Percentiles rank a stretch among this genome's conserved stretches.
Evolutionary conservation across 2,329 filamentous ascomycete genomes (phyloP).

Genomic region (Fusarium heterosporum): DNA sequence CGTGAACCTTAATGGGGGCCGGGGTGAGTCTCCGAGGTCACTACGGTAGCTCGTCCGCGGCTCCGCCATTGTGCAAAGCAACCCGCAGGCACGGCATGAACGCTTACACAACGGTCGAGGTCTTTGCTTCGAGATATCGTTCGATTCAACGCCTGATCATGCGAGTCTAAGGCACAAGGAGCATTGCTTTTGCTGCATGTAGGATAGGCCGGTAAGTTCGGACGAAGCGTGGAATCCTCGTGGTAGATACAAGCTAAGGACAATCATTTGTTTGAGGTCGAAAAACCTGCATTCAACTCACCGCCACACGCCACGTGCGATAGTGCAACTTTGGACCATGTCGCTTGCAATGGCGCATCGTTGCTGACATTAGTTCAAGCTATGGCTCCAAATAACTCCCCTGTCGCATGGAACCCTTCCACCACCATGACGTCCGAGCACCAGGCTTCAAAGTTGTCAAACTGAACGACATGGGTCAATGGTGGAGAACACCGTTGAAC

Average conservation of each 20-base stretch:
- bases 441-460: slow-evolving; percentile 19
- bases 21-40: slow-evolving; percentile 13
- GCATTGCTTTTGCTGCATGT: slow-evolving; percentile 10
- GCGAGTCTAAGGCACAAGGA: slow-evolving; percentile 20
- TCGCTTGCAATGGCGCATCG: slow-evolving; percentile 30
- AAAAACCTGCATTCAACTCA: slow-evolving; percentile 16
- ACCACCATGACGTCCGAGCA: slow-evolving; percentile 26
- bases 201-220: slow-evolving; percentile 16
- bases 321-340: slow-evolving; percentile 30
- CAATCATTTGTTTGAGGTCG: slow-evolving; percentile 3
- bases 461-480: slow-evolving; percentile 9
- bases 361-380: slow-evolving; percentile 28
- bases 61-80: slow-evolving; percentile 13
- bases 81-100: slow-evolving; percentile 15
- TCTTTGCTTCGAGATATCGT: slow-evolving; percentile 9
- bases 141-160: slow-evolving; percentile 22
- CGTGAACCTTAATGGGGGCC: slow-evolving; percentile 12
- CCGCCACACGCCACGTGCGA: slow-evolving; percentile 31
- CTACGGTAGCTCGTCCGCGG: slow-evolving; percentile 1
- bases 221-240: slow-evolving; percentile 13
- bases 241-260: slow-evolving; percentile 16
- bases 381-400: slow-evolving; percentile 11
- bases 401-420: slow-evolving; percentile 29
- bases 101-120: slow-evolving; percentile 18
- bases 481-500: slow-evolving; percentile 28